Conservation (phyloP, 2,329 filamentous ascomycete species). For the Aspergillus sp. region DNA sequence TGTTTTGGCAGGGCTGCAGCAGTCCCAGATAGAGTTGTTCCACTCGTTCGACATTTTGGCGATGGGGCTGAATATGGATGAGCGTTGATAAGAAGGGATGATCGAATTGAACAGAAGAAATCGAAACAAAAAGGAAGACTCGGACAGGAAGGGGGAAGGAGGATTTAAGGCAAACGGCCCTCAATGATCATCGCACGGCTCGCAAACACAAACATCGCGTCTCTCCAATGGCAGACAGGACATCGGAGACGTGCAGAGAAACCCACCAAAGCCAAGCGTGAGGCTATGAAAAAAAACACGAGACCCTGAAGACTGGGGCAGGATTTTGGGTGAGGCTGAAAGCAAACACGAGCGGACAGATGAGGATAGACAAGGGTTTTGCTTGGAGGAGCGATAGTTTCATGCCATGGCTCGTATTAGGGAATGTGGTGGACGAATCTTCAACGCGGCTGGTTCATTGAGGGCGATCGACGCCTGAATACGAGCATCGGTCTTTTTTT, state of each 20-base stretch:
- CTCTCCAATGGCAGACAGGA: not conserved
- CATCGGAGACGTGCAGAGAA: too few relatives aligned
- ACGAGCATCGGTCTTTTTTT: not conserved
- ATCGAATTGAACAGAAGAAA: not conserved
- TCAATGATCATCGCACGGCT: not conserved
- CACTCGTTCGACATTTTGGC: conserved; percentile 23
- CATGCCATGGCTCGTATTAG: conserved; percentile 6
- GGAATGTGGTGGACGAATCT: too few relatives aligned
- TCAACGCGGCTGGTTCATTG: not conserved
- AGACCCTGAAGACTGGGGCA: not conserved
- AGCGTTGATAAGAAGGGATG: not conserved
- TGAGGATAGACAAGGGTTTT: not conserved
- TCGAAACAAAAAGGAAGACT: not conserved
- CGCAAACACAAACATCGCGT: not conserved
- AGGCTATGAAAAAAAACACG: not conserved
- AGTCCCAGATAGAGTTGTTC: conserved; percentile 34
- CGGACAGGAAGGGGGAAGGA: not conserved
- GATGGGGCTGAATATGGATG: not conserved
- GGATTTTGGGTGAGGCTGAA: conserved; percentile 3
- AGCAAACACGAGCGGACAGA: not conserved
- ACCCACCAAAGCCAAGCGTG: conserved; percentile 1
- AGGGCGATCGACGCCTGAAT: not conserved
- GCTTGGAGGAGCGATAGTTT: not conserved
- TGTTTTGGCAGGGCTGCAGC: conserved; percentile 30
- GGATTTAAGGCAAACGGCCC: not conserved